phyloP scores from a whole-genome alignment of 345 rosid species.

The Salix purpurea region DNA sequence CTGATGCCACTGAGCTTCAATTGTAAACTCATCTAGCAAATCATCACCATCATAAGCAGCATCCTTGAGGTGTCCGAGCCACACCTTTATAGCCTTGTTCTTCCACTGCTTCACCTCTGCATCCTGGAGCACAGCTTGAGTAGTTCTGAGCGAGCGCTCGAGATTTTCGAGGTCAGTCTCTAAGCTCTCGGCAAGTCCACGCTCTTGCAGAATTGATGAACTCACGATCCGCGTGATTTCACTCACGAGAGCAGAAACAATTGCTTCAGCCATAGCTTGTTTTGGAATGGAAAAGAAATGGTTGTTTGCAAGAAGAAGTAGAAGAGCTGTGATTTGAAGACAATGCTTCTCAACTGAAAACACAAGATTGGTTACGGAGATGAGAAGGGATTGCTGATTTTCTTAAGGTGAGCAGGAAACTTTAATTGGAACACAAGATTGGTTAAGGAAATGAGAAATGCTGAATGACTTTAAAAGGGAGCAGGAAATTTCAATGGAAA shows the following conservation, averaged over 20 bases:
- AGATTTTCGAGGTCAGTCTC: background rate
- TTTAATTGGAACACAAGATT: too few relatives aligned
- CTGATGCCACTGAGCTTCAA: background rate
- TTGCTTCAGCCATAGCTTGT: background rate
- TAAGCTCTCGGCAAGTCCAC: background rate
- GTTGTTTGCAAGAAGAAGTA: background rate
- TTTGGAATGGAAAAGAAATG: too few relatives aligned
- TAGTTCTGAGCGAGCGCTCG: background rate
- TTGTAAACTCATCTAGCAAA: background rate
- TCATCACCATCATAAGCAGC: conserved; percentile 10
- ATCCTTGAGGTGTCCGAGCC: conserved; percentile 2
- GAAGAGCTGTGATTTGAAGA: too few relatives aligned
- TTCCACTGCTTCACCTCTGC: conserved; percentile 14
- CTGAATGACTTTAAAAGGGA: too few relatives aligned
- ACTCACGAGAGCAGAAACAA: conserved; percentile 4
- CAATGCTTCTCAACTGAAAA: too few relatives aligned
- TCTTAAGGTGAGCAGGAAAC: too few relatives aligned
- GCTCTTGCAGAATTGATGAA: background rate
- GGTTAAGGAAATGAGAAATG: too few relatives aligned
- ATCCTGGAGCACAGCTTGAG: conserved; percentile 9
- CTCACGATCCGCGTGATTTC: background rate
- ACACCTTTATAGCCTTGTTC: background rate
- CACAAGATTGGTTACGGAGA: too few relatives aligned
- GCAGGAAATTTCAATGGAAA: too few relatives aligned
- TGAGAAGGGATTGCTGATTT: too few relatives aligned